These are phyloP conservation scores for Shiraia bambusicola DNA, from an alignment of 2,329 filamentous ascomycete genomes.

Conservation along the genomic window DNA sequence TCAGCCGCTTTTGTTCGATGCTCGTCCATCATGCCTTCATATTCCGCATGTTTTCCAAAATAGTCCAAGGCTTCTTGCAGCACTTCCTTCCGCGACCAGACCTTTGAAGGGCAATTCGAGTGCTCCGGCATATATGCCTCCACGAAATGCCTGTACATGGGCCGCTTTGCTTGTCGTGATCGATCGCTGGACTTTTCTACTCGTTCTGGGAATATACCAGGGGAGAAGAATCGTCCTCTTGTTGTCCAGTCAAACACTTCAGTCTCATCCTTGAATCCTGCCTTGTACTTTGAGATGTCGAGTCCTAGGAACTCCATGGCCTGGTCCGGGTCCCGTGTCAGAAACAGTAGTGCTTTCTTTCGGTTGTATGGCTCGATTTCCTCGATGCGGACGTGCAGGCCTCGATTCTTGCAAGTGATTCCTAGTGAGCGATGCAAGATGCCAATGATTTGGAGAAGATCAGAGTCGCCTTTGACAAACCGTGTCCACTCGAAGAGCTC, in stretches of 20 bases:
- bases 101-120: constrained; percentile 30
- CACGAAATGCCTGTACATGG: constrained; percentile 62
- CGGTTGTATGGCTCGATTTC: constrained; percentile 65
- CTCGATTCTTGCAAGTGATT: constrained; percentile 64
- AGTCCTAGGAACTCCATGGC: constrained; percentile 67
- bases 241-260: constrained; percentile 65
- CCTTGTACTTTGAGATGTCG: constrained; percentile 51
- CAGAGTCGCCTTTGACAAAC: constrained; percentile 72
- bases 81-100: constrained; percentile 48
- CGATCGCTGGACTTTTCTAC: constrained; percentile 56
- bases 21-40: constrained; percentile 43
- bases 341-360: constrained; percentile 59
- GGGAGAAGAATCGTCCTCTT: constrained; percentile 60
- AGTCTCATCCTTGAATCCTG: constrained; percentile 56
- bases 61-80: constrained; percentile 55
- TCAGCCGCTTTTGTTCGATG: constrained; percentile 44
- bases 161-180: constrained; percentile 56
- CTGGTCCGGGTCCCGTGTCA: constrained; percentile 59
- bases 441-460: constrained; percentile 67
- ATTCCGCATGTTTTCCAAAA: constrained; percentile 54
- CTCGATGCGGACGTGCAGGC: constrained; percentile 65
- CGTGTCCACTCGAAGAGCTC: constrained; percentile 59
- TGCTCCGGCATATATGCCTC: constrained; percentile 63
- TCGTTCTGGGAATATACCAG: constrained; percentile 38
- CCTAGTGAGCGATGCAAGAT: constrained; percentile 64